Base-by-base conservation (phyloP, 2,329 filamentous ascomycete species). In the Microcyclosporella mali region DNA sequence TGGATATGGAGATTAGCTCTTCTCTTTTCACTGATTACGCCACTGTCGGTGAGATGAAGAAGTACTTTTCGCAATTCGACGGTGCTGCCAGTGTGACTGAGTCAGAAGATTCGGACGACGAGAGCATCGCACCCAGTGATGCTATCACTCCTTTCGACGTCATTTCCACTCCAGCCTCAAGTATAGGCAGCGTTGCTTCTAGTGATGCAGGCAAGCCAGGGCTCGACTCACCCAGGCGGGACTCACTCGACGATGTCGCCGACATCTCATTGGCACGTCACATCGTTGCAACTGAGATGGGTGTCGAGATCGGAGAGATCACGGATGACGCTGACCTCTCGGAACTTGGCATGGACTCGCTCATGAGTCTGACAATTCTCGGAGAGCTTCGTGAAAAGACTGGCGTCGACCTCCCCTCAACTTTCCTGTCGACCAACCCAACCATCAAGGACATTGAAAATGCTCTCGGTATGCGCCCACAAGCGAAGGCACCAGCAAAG, bases 391-490 rank as follows among this genome's bases (percentile, higher is more conserved):
- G 71, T 37, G 71, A 74, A 57, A 66, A 69, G 57, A 74, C 71
- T 35, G 70, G 69, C 30, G 59, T 71, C 33, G 71, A 74, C 43
- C 66, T 74, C 33, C 69, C 71, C 7, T 69, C 69, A 3, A 71
- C 70, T 49, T 76, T 84, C 43, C 70, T 85, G 39, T 71, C 75
- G 11, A 71, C 74, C 52, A 81, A 82, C 58, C 71, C 75, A 8
- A 78, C 77, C 2, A 76, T 84, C 37, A 75, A 78, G 53, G 78
- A 82, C 49, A 78, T 84, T 44, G 81, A 84, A 61, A 75, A 74
- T 43, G 74, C 75, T 28, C 74, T 85, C 2, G 81, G 78, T 41
- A 73, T 73, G 70, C 67, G 70, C 43, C 65, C 68, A 25, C 65
- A 65, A 58, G 54, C 62, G 28, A 49, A 50, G 42, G 42, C 56